phyloP scores from a whole-genome alignment of 2,329 filamentous ascomycete species.

The Botryotinia narcissicola region DNA sequence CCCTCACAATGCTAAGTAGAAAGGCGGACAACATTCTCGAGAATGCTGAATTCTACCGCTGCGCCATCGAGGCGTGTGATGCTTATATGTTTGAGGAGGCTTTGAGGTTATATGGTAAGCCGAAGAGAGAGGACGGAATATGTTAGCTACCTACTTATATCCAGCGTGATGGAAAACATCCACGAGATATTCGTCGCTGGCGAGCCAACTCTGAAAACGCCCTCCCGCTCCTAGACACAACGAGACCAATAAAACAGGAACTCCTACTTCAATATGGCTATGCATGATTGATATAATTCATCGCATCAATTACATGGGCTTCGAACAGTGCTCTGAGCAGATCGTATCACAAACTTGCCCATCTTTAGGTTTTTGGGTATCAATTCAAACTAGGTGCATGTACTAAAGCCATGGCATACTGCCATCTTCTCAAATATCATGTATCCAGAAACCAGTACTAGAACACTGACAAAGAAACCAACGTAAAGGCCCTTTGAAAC shows the following conservation, averaged over 20 bases:
- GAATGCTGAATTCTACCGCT: conserved; percentile 1
- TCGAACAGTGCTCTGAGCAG: background rate
- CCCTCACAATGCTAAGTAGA: background rate
- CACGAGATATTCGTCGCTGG: background rate
- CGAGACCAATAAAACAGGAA: background rate
- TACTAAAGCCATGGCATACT: background rate
- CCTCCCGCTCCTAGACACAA: background rate
- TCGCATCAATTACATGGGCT: background rate
- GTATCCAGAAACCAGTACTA: background rate
- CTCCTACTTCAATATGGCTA: background rate
- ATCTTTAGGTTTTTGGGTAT: too few species aligned
- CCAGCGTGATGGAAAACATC: background rate
- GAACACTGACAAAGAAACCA: background rate
- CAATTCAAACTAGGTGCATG: background rate
- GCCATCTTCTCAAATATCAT: background rate
- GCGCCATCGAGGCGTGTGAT: conserved; percentile 7
- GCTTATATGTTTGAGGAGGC: background rate
- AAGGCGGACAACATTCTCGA: background rate
- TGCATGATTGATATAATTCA: background rate
- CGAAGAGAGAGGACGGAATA: background rate
- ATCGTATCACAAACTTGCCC: background rate
- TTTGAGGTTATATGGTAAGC: background rate
- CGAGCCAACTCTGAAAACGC: background rate
- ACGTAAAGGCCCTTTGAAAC: background rate
- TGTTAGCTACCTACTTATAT: background rate